A percentile compares a stretch with the other conserved stretches of the same genome.
phyloP scores from a whole-genome alignment of 148 eudicot genomes.

The Rhododendron williamsianum region DNA sequence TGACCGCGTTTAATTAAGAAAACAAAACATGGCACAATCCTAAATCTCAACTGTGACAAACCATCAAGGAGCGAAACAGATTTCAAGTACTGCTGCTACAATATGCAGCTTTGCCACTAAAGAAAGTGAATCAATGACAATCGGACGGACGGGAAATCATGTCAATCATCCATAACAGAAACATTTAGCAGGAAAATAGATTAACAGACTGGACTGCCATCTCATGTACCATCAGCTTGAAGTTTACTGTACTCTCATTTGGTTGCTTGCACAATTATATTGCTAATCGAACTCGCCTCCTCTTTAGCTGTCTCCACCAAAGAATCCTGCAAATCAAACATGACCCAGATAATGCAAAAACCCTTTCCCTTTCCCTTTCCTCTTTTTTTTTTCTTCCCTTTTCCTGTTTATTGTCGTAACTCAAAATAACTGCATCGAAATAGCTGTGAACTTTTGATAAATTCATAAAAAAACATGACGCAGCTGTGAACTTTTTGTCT shows the following conservation, averaged over 20 bases:
- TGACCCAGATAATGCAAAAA: no score
- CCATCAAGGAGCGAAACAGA: not conserved
- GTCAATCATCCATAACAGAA: not conserved
- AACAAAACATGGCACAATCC: not conserved
- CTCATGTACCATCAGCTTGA: not conserved
- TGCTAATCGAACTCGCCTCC: slow-evolving; percentile 70
- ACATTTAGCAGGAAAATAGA: not conserved
- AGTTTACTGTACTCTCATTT: slow-evolving; percentile 29
- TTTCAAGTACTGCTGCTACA: not conserved
- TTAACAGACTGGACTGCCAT: not conserved
- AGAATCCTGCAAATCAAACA: slow-evolving; percentile 53
- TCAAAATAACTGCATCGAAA: no score
- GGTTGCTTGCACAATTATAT: slow-evolving; percentile 84
- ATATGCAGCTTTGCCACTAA: not conserved
- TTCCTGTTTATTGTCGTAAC: no score
- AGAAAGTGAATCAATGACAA: not conserved
- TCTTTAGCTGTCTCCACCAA: slow-evolving; percentile 88
- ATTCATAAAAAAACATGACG: no score
- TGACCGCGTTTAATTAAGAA: not conserved
- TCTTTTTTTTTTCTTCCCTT: no score
- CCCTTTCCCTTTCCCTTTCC: no score
- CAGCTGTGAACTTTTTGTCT: no score
- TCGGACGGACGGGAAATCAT: not conserved
- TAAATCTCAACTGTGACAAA: not conserved
- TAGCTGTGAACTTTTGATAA: no score